These are phyloP conservation scores for Sporothrix brunneoviolacea DNA, from an alignment of 2,329 filamentous ascomycete species.

Conservation along the genomic window DNA sequence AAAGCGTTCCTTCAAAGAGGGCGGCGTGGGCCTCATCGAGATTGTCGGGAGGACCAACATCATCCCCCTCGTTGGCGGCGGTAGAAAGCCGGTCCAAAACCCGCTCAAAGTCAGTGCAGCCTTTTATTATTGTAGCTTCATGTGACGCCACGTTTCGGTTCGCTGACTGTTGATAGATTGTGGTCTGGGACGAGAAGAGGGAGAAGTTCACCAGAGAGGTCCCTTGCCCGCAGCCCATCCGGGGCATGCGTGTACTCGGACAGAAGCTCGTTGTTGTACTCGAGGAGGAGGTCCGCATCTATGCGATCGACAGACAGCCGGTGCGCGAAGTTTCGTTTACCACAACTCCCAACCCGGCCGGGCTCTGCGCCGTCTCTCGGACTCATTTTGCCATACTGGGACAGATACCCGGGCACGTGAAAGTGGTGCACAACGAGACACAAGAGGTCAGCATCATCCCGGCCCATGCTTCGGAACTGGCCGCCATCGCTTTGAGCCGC, in stretches of 20 bases:
- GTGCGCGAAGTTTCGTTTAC: constrained; percentile 69
- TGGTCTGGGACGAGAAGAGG: constrained; percentile 82
- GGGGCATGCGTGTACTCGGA: constrained; percentile 70
- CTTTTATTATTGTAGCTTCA: not conserved
- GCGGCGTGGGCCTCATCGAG: constrained; percentile 69
- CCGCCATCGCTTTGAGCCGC: constrained; percentile 70
- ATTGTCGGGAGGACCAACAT: constrained; percentile 87
- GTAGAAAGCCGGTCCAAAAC: constrained; percentile 75
- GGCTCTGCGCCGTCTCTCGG: constrained; percentile 70
- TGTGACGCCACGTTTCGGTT: too few relatives aligned
- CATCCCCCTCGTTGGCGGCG: constrained; percentile 82
- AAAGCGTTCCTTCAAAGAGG: constrained; percentile 63
- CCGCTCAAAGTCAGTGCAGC: constrained; percentile 63
- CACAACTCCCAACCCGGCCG: constrained; percentile 77
- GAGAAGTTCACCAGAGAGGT: constrained; percentile 68
- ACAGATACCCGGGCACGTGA: constrained; percentile 80
- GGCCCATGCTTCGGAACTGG: constrained; percentile 73
- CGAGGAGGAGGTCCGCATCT: constrained; percentile 74
- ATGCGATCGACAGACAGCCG: constrained; percentile 68
- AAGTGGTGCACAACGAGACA: constrained; percentile 71
- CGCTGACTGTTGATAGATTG: too few relatives aligned
- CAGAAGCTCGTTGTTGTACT: constrained; percentile 74
- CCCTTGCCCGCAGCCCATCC: constrained; percentile 71
- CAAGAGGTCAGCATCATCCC: constrained; percentile 89
- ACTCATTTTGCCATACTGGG: constrained; percentile 75